These are phyloP conservation scores for Penicillium italicum DNA, from an alignment of 2,329 filamentous ascomycete species.

Conservation along the genomic window DNA sequence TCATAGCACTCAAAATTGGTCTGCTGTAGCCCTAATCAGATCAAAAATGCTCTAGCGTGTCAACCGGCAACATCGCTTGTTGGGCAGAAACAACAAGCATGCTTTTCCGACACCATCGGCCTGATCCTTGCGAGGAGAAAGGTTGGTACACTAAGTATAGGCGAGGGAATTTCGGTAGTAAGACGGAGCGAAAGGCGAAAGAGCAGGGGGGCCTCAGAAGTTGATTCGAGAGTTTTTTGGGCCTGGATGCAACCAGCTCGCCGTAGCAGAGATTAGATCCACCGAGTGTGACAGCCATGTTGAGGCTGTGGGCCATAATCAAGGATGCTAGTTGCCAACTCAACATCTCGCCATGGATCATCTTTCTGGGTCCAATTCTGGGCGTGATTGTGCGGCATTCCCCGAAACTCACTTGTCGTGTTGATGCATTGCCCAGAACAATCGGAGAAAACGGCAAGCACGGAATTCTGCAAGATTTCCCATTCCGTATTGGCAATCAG, in stretches of 20 bases:
- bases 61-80: constrained; percentile 18
- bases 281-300: constrained; percentile 16
- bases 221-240: constrained; percentile 22
- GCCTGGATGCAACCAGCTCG: constrained; percentile 17
- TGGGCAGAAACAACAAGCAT: constrained; percentile 22
- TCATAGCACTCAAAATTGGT: constrained; percentile 8
- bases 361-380: constrained; percentile 15
- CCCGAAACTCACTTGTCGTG: constrained; percentile 24
- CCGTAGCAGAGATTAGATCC: constrained; percentile 19
- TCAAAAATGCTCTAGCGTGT: constrained; percentile 1
- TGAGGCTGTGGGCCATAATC: constrained; percentile 22
- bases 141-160: constrained; percentile 23
- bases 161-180: constrained; percentile 21
- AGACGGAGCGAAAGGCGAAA: constrained; percentile 25
- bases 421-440: constrained; percentile 4
- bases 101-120: constrained; percentile 12
- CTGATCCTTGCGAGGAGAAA: constrained; percentile 29
- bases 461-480: constrained; percentile 9
- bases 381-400: constrained; percentile 17
- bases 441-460: constrained; percentile 7
- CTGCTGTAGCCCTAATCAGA: constrained; percentile 1
- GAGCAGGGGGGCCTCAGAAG: constrained; percentile 28
- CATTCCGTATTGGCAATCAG: constrained; percentile 6
- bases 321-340: constrained; percentile 32
- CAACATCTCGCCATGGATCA: constrained; percentile 27